phyloP scores from a whole-genome alignment of 208 protist genomes.

The Crithidia thermophila region DNA sequence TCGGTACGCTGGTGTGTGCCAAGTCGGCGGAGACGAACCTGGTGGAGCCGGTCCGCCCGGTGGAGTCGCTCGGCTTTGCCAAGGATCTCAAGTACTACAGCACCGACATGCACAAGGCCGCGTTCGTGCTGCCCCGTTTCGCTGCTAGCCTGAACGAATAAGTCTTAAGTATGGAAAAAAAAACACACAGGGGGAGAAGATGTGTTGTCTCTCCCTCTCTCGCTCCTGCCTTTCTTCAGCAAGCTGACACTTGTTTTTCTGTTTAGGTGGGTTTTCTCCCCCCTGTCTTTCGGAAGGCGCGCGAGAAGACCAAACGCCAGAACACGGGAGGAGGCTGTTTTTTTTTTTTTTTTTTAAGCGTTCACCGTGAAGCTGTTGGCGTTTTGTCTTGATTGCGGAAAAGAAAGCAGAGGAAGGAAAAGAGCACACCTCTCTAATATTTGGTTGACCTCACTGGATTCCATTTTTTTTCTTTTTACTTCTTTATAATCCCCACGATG shows the following conservation, averaged over 20 bases:
- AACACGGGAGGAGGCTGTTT: no score
- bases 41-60: conserved; percentile 57
- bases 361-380: no score
- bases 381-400: no score
- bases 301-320: no score
- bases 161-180: no score
- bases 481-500: conserved; percentile 12
- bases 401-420: conserved; percentile 6
- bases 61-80: conserved; percentile 70
- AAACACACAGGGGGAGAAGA: neutral
- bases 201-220: no score
- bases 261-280: no score
- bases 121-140: conserved; percentile 86
- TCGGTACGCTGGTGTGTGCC: conserved; percentile 86
- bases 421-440: conserved; percentile 1
- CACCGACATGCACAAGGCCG: conserved; percentile 77
- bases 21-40: conserved; percentile 70
- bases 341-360: no score
- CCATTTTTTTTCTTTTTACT: conserved; percentile 9
- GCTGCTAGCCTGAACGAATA: conserved; percentile 69
- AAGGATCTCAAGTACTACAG: conserved; percentile 88
- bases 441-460: no score
- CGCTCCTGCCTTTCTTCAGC: no score
- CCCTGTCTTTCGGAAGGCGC: no score
- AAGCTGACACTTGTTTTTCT: no score